Evolutionary conservation across 306 rosid species (phyloP).

Genomic region (Delonix regia): DNA sequence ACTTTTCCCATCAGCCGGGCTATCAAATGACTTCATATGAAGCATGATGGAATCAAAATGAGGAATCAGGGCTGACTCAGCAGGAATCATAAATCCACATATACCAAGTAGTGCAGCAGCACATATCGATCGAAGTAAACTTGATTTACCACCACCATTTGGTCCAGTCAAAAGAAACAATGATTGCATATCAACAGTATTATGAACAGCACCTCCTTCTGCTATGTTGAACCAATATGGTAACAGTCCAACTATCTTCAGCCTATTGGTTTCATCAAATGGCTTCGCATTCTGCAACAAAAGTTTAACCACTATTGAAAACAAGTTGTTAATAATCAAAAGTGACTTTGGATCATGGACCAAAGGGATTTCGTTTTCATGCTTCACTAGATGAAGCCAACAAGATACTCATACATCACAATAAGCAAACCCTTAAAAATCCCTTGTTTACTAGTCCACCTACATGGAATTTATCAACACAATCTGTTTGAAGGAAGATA

Average conservation of each 20-base stretch:
- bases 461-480: not conserved
- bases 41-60: conserved; percentile 85
- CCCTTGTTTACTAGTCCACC: not conserved
- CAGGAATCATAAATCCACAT: conserved; percentile 95
- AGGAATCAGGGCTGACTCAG: conserved; percentile 82
- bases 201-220: conserved; percentile 83
- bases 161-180: conserved; percentile 95
- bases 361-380: not conserved
- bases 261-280: conserved; percentile 44
- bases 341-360: not conserved
- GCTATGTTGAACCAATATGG: conserved; percentile 90
- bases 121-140: conserved; percentile 89
- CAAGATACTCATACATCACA: conserved; percentile 5
- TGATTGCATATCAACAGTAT: conserved; percentile 85
- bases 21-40: conserved; percentile 96
- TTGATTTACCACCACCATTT: conserved; percentile 98
- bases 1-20: conserved; percentile 97
- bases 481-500: not conserved
- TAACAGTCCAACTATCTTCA: conserved; percentile 78
- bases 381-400: not conserved
- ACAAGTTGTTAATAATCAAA: conserved; percentile 19
- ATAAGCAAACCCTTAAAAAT: not conserved
- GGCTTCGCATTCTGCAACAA: conserved; percentile 57
- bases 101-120: conserved; percentile 92
- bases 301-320: conserved; percentile 21